Evolutionary conservation across 768 basidiomycete species (phyloP).

Genomic region (Hygrophorus pudorinus): DNA sequence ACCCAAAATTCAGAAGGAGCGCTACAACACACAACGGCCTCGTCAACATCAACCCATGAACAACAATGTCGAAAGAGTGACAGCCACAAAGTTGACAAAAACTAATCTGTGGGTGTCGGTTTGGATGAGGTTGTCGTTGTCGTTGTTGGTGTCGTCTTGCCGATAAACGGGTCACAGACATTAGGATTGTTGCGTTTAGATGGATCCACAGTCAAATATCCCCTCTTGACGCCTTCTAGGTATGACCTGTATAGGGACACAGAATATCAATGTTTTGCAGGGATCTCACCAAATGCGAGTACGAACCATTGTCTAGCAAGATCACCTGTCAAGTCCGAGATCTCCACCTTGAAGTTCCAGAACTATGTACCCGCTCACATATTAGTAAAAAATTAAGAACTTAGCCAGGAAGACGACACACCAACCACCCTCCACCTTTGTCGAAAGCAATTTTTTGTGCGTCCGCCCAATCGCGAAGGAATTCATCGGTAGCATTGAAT

Average conservation of each 20-base stretch:
- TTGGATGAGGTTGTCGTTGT: no score
- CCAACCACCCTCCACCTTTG: conserved; percentile 47
- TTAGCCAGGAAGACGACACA: no score
- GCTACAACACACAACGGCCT: no score
- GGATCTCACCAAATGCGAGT: neutral
- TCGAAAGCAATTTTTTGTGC: conserved; percentile 51
- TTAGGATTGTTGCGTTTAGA: conserved; percentile 41
- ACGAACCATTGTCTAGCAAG: conserved; percentile 58
- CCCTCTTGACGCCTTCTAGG: conserved; percentile 43
- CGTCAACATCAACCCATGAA: no score
- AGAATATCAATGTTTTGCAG: neutral
- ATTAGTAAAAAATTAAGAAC: neutral
- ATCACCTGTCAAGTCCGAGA: conserved; percentile 36
- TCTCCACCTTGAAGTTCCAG: conserved; percentile 73
- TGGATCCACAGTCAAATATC: conserved; percentile 58
- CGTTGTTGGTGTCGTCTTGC: no score
- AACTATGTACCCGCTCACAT: conserved; percentile 22
- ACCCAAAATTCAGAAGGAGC: no score
- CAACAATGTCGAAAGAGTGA: no score
- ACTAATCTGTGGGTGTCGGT: no score
- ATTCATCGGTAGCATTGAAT: conserved; percentile 42
- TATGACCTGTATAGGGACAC: conserved; percentile 48
- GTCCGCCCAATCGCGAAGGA: conserved; percentile 49
- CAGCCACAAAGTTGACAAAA: no score
- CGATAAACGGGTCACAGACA: conserved; percentile 50